Evolutionary conservation across 305 asterid genomes (phyloP).

Genomic region (Solanum hybrid): DNA sequence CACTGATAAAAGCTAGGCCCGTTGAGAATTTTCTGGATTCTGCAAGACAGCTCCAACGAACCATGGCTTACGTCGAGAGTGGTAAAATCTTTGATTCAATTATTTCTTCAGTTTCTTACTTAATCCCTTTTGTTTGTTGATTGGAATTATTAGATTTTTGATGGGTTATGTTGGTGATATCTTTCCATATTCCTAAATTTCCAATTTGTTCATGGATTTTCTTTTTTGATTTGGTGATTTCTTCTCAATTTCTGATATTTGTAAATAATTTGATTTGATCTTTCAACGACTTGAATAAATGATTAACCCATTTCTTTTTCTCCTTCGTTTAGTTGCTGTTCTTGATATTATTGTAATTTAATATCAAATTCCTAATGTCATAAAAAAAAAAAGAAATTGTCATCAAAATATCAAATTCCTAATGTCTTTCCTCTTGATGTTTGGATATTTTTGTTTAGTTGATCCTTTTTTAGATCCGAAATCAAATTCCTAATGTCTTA

Average conservation of each 20-base stretch:
- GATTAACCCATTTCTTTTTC: too few species aligned
- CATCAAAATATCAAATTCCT: background rate
- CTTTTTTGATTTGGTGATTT: background rate
- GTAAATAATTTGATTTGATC: too few species aligned
- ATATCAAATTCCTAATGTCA: background rate
- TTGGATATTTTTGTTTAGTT: background rate
- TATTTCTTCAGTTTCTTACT: background rate
- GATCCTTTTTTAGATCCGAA: background rate
- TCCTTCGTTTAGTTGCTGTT: too few species aligned
- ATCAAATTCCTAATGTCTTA: background rate
- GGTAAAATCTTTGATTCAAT: slow-evolving; percentile 16
- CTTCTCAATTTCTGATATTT: background rate
- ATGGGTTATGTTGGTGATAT: background rate
- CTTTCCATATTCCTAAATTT: background rate
- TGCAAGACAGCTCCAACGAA: slow-evolving; percentile 8
- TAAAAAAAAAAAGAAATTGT: too few species aligned
- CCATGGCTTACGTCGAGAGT: slow-evolving; percentile 84
- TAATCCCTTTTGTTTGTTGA: background rate
- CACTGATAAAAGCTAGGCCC: background rate
- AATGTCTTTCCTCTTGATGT: background rate
- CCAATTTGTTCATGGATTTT: background rate
- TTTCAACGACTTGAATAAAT: too few species aligned
- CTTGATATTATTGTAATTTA: background rate
- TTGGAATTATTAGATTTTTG: background rate
- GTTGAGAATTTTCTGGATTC: slow-evolving; percentile 6